Conservation (phyloP, 2,329 filamentous ascomycete species). For the Cadophora sp. region DNA sequence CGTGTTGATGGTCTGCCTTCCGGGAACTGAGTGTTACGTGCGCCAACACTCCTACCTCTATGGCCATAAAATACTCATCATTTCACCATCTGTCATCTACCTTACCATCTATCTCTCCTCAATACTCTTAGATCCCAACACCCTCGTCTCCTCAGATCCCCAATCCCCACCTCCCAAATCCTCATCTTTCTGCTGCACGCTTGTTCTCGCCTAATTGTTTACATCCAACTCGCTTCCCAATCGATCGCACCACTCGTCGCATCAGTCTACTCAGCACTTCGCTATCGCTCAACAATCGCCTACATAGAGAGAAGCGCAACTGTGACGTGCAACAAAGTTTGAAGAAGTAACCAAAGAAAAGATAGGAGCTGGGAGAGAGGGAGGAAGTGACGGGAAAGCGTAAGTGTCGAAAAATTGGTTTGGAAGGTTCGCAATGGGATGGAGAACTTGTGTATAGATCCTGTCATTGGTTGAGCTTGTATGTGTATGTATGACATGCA, state of each 20-base stretch:
- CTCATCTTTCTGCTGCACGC: no score
- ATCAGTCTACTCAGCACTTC: neutral
- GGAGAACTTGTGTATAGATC: no score
- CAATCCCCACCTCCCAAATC: no score
- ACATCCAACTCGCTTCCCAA: neutral
- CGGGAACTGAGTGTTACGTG: neutral
- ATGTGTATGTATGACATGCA: no score
- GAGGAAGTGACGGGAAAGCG: neutral
- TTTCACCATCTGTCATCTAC: neutral
- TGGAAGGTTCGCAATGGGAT: no score
- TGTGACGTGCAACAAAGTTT: neutral
- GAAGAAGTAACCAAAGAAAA: neutral
- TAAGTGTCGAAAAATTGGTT: no score
- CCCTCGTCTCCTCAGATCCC: no score
- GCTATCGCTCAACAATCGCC: neutral
- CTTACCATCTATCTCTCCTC: neutral
- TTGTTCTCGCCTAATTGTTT: neutral
- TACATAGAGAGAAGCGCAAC: neutral
- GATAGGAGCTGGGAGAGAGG: neutral
- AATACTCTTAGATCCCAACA: no score
- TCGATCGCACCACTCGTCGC: neutral
- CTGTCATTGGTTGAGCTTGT: no score
- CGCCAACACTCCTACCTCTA: neutral
- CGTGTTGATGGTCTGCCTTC: no score
- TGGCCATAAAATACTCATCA: neutral